Percentiles rank a stretch among this genome's conserved stretches.
Conservation (phyloP, 768 basidiomycete genomes). For the Leccinum ochraceum region DNA sequence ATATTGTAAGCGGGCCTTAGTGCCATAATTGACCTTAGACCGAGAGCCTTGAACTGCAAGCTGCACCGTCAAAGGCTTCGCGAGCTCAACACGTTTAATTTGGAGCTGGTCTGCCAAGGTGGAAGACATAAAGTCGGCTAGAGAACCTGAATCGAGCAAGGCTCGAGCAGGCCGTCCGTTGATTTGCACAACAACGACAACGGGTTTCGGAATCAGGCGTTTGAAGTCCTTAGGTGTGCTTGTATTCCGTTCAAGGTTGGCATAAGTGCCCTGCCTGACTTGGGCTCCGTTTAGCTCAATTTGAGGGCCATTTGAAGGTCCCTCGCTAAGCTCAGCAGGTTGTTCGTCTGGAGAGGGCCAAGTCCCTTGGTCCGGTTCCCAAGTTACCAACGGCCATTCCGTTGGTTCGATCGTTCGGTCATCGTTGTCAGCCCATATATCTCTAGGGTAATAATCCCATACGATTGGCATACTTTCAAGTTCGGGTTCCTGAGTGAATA, state of each 20-base stretch:
- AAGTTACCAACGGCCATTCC: no score
- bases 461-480: no score
- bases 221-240: background rate
- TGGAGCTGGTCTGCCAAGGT: conserved; percentile 30
- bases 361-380: no score
- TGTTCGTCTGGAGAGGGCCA: no score
- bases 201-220: conserved; percentile 4
- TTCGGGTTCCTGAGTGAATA: no score
- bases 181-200: conserved; percentile 12
- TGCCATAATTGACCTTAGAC: conserved; percentile 24
- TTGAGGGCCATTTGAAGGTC: no score
- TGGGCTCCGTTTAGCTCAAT: background rate
- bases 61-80: conserved; percentile 29
- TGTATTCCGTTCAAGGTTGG: background rate
- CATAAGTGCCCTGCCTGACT: background rate
- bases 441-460: no score
- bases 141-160: conserved; percentile 28
- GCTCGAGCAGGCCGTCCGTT: conserved; percentile 21
- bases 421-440: no score
- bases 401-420: no score
- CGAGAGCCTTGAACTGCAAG: conserved; percentile 34
- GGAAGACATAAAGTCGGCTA: conserved; percentile 35
- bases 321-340: no score
- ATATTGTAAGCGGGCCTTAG: conserved; percentile 12
- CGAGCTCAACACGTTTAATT: conserved; percentile 7